Evolutionary conservation across 2,329 filamentous ascomycete species (phyloP), one percentile per base, ranked within the genome.

Genomic region (Xylaria multiplex): DNA sequence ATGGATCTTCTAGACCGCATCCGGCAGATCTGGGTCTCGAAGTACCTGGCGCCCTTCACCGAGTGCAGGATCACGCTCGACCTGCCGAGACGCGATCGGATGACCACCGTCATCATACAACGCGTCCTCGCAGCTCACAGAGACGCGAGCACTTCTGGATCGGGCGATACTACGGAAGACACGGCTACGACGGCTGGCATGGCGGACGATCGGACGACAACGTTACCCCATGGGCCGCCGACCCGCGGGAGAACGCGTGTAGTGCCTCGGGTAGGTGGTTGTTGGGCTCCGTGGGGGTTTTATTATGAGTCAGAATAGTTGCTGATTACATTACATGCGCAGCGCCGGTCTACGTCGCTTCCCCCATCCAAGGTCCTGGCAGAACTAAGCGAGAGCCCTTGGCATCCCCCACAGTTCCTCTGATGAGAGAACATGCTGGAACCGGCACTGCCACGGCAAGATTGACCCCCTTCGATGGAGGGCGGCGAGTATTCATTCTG

Each of bases 101-200:
- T 30, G 3, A 48, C 61, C n/a, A 71, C 74, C 72, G 55, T 81
- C 76, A 22, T 60, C 77, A 3, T 82, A 78, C 65, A 68, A 27
- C 43, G 62, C 2, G 50, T 59, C 2, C 22, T 50, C 14, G 46
- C 19, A 19, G 24, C 4, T 3, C 6, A 32, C 11, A 32, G 24
- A 22, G 16, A 11, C 37, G 16, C 48, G 14, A 22, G 6, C 5
- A 30, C 2, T 14, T 24, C 13, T 14, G 1, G 43, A n/a, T 24
- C 16, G 13, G 24, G 22, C 32, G 16, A 27, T n/a, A 19, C 19
- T 40, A 22, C n/a, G 19, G 35, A 55, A 3, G 52, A 55, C 13
- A 9, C 24, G 8, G 19, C 4, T 5, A 14, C 27, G 7, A 6
- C 6, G 14, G 56, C 11, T 3, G 40, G 24, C n/a, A 35, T 42